Evolutionary conservation across 257 asterid species (phyloP).

Genomic region (Solanum sejunctum): DNA sequence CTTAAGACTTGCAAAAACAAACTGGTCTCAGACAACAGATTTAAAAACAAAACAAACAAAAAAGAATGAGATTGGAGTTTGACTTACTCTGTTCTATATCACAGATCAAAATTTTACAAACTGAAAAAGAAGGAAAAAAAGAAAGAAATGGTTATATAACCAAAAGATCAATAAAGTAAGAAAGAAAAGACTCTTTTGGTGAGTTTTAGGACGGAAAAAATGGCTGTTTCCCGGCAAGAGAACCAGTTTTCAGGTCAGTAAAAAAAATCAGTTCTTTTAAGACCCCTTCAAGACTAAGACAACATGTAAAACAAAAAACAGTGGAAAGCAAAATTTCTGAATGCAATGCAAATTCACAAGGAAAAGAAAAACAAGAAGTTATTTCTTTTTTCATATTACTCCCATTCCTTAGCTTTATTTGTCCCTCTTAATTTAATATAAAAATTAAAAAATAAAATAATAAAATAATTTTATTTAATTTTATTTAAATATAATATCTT

Average conservation of each 20-base stretch:
- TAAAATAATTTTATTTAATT: no score
- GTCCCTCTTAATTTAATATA: no score
- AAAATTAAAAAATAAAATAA: no score
- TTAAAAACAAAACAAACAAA: background rate
- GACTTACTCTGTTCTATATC: background rate
- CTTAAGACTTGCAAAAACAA: background rate
- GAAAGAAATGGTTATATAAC: background rate
- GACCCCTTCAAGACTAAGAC: background rate
- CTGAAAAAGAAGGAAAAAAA: background rate
- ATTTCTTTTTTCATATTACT: background rate
- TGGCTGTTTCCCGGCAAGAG: background rate
- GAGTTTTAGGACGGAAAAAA: background rate
- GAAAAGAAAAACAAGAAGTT: background rate
- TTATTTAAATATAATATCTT: no score
- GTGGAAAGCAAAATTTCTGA: background rate
- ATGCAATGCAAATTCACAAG: background rate
- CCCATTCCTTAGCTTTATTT: no score
- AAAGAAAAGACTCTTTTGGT: background rate
- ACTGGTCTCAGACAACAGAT: background rate
- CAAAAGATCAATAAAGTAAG: background rate
- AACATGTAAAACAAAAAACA: slow-evolving; percentile 21
- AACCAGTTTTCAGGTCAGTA: background rate
- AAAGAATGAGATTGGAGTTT: background rate
- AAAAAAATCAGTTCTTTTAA: background rate
- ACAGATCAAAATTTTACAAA: background rate